These are phyloP conservation scores for Phytophthora sansomeana DNA, from an alignment of 352 stramenopile species.

Conservation along the genomic window DNA sequence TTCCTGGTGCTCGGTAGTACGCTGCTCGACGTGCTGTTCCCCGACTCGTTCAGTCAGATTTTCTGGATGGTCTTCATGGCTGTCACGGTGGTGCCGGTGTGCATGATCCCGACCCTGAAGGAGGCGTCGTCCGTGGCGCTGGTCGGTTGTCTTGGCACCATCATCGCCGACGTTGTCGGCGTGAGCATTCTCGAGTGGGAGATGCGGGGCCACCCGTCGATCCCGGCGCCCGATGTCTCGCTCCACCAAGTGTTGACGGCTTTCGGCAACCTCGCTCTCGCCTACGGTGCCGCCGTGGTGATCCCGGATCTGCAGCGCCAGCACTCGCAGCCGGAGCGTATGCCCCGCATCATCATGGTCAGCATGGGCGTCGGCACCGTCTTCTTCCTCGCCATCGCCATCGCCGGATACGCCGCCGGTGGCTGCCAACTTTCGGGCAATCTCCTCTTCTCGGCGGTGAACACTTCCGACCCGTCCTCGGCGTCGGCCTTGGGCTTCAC, in stretches of 20 bases:
- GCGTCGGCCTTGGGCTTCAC: conserved; percentile 40
- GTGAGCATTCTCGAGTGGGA: conserved; percentile 42
- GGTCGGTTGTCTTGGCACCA: conserved; percentile 41
- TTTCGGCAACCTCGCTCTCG: conserved; percentile 44
- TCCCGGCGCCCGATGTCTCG: conserved; percentile 35
- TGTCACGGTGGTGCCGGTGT: conserved; percentile 41
- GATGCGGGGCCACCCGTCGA: conserved; percentile 42
- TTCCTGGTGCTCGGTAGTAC: conserved; percentile 63
- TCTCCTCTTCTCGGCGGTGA: conserved; percentile 44
- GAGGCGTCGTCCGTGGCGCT: conserved; percentile 31
- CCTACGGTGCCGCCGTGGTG: conserved; percentile 39
- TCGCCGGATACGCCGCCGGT: conserved; percentile 45
- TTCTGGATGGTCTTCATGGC: conserved; percentile 55
- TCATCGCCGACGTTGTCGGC: conserved; percentile 40
- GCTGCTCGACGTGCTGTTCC: conserved; percentile 59
- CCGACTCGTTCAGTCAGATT: conserved; percentile 50
- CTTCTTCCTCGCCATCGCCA: conserved; percentile 52
- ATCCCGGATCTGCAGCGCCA: conserved; percentile 47
- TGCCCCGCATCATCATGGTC: conserved; percentile 51
- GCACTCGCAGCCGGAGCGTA: conserved; percentile 54
- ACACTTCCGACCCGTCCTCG: conserved; percentile 31
- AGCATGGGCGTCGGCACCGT: conserved; percentile 44
- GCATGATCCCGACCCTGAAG: conserved; percentile 46
- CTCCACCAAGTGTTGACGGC: conserved; percentile 41
- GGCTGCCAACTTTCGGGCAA: conserved; percentile 55